Percentiles rank a stretch among this genome's conserved stretches.
Evolutionary conservation across 2,329 filamentous ascomycete genomes (phyloP).

Genomic region (Fusarium ambrosium): DNA sequence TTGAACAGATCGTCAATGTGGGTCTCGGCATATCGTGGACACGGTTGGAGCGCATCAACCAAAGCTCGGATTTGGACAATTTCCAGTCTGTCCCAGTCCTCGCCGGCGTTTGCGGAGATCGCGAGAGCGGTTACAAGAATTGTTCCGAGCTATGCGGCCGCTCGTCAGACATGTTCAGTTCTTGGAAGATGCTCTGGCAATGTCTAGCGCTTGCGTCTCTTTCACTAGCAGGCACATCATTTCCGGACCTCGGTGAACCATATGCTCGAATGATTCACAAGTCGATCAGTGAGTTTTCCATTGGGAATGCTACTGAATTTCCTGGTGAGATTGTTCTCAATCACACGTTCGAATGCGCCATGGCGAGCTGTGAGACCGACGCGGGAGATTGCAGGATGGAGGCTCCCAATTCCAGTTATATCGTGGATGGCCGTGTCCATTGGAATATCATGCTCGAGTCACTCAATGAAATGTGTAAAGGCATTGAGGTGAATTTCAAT

Average conservation of each 20-base stretch:
- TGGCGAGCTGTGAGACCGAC: constrained; percentile 12
- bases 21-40: too few relatives aligned
- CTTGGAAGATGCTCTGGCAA: constrained; percentile 21
- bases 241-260: background rate
- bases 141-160: constrained; percentile 5
- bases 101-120: background rate
- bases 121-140: background rate
- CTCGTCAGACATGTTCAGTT: background rate
- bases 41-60: too few relatives aligned
- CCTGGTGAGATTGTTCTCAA: background rate
- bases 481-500: constrained; percentile 15
- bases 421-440: background rate
- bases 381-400: constrained; percentile 1
- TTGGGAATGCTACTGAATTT: background rate
- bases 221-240: background rate
- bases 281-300: background rate
- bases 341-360: constrained; percentile 14
- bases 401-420: background rate
- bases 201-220: constrained; percentile 8
- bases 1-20: too few relatives aligned
- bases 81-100: background rate
- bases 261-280: too few relatives aligned
- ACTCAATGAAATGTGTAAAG: background rate
- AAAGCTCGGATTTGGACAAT: too few relatives aligned
- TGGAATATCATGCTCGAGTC: constrained; percentile 11